Evolutionary conservation across 1,139 yeast genomes (phyloP), one percentile per base, ranked within the genome.

Genomic region (Candida frijolesensis): DNA sequence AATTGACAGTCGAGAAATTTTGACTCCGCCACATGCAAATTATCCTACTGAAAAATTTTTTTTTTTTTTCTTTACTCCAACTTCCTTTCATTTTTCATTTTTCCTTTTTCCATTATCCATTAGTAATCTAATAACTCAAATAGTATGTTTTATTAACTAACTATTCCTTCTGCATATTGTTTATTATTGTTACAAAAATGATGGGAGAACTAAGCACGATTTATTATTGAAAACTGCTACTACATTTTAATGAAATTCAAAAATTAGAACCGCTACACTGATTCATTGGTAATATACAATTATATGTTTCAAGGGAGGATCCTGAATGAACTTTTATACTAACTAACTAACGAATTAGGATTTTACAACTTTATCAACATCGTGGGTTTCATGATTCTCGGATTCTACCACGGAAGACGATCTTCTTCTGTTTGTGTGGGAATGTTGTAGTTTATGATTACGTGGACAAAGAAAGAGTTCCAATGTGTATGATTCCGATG

Each of bases 211-310:
- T 51, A 19, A 53, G 48, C 19, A 42, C 52, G 55, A 49, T 32
- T 22, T 33, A 37, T 27, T 25, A 30, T 18, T 37, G 39, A 22
- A 37, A 42, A 55, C 52, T 29, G 25, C 22, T 19, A 19, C 22
- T 19, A 19, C 22, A 19, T 19, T 19, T 48, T 49, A 25, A 57
- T 61, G 66, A 63, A 61, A 62, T 53, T 30, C 49, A 35, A 55
- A 51, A 42, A 60, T 60, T 38, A 63, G 67, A 62, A 63, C 67
- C 67, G 67, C 67, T 63, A 63, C 67, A 62, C 67, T 63, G 67
- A 63, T 39, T 44, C 33, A n/a, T 16, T 5, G 25, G 9, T n/a
- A 19, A 19, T 12, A 39, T 14, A n/a, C n/a, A n/a, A n/a, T n/a
- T n/a, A 14, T 9, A n/a, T 16, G 4, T 9, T 14, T 6, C 15